Base-by-base conservation (phyloP, 202 grass and related monocot genomes). In the Setaria viridis region DNA sequence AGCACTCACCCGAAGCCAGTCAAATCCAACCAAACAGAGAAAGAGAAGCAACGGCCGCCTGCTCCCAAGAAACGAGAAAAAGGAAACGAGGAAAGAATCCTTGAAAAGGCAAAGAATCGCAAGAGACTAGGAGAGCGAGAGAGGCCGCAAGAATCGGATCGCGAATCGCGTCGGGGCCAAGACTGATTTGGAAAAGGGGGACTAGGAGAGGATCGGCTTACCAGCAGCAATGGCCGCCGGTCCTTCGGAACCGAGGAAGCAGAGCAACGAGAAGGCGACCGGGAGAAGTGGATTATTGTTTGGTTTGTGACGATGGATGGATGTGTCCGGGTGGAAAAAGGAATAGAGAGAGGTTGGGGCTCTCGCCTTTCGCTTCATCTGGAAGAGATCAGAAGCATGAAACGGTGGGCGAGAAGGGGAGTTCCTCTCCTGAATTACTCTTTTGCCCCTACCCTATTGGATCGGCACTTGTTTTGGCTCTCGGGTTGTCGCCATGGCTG, bases 221-320 rank as follows among this genome's bases (percentile, higher is more conserved):
- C 87, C 87, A 47, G 67, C 74, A 79, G 75, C 67, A 88, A 88
- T 79, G 58, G 74, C 58, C 65, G 57, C 58, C 55, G 64, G 16
- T 79, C 20, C 75, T 58, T 8, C 25, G 75, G 62, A 79, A 66
- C 58, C 54, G 67, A 72, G 46, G 46, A 70, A 32, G 46, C 66
- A 62, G 67, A 74, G 87, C 81, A 37, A 79, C 57, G 47, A 79
- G 80, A 17, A 34, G 4, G 62, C 0, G 34, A 35, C 11, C 11
- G 34, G 63, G 37, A 20, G 50, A 53, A 80, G 54, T 63, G 20
- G 55, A 78, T 77, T 82, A 77, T 74, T 41, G 39, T 41, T 41
- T 41, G 39, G 39, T 37, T 37, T 37, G 35, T 37, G 3, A 37
- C 35, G 35, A 37, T 37, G 35, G 35, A 37, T 37, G 35, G 25